Percentiles rank a stretch among this genome's conserved stretches.
phyloP scores from a whole-genome alignment of 371 early-diverging fungal genomes.

The Mucor plumbeus region DNA sequence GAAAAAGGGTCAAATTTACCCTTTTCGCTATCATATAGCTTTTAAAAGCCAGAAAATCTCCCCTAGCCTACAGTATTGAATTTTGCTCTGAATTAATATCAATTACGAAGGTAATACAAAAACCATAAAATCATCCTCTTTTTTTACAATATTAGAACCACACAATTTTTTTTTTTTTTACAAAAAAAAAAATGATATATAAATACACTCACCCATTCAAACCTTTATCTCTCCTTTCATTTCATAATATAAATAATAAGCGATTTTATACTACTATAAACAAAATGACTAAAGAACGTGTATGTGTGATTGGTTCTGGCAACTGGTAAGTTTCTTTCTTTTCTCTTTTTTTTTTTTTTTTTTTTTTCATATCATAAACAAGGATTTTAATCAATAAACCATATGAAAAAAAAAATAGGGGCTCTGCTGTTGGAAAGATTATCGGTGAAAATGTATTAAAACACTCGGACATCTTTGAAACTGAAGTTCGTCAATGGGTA shows the following conservation, averaged over 20 bases:
- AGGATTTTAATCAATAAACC: not conserved
- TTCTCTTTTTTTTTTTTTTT: conserved; percentile 14
- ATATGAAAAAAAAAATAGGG: conserved; percentile 63
- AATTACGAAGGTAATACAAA: conserved; percentile 3
- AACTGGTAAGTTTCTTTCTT: conserved; percentile 78
- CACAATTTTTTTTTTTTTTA: too few species aligned
- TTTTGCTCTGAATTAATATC: not conserved
- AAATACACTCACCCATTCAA: not conserved
- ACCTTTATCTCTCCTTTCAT: conserved; percentile 6
- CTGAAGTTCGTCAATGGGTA: conserved; percentile 93
- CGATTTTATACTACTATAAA: conserved; percentile 13
- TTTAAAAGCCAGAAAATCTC: not conserved
- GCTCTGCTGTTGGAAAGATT: conserved; percentile 95
- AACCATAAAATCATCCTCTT: conserved; percentile 1
- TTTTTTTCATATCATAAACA: not conserved
- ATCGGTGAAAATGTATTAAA: conserved; percentile 85
- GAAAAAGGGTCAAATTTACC: not conserved
- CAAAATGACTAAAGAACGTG: conserved; percentile 65
- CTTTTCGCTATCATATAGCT: not conserved
- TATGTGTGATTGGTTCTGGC: conserved; percentile 92
- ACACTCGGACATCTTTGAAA: conserved; percentile 69
- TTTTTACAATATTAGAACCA: not conserved
- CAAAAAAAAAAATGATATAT: conserved; percentile 8
- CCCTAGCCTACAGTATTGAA: not conserved
- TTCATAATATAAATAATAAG: conserved; percentile 3